Evolutionary conservation across 2,329 filamentous ascomycete genomes (phyloP), one percentile per base, ranked within the genome.

Genomic region (Karstenula rhodostoma): DNA sequence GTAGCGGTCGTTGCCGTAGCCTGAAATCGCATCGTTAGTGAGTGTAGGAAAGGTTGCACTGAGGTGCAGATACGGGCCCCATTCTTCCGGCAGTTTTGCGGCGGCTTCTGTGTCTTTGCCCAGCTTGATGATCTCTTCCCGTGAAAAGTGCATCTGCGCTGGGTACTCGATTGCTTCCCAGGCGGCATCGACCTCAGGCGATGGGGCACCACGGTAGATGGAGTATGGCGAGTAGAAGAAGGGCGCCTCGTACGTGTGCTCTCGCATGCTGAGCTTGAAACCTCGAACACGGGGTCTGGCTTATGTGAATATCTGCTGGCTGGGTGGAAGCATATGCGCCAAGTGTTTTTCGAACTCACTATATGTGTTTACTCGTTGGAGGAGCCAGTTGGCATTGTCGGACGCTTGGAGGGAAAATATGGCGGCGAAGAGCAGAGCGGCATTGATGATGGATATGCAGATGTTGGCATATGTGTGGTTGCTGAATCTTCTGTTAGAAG

Each of bases 41-140:
- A 29, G 5, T 44, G n/a, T 6, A 44, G 19, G 15, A 19, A 7
- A 3, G 19, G 5, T n/a, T 44, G 5, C 19, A 15, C 15, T 44
- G 19, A 15, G 42, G n/a, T 44, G 10, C 9, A 23, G 42, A 44
- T 29, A 29, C 27, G 27, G 27, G 8, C 42, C 42, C 42, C 42
- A 44, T 44, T 44, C 42, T 44, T 44, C 42, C 5, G 42, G 42
- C n/a, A 44, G 42, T 22, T 44, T 44, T n/a, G 42, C 42, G n/a
- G 42, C 42, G n/a, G 42, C 42, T 44, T 44, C 42, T 44, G 42
- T 6, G 42, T 44, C 42, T 10, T 44, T 44, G 15, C 42, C 42
- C 10, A 44, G 13, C 19, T 44, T 44, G 17, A 44, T 44, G 19
- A 44, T 44, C 10, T 44, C 42, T 44, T 44, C 42, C 3, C 42